These are phyloP conservation scores for Tetrahymena malaccensis DNA, from an alignment of 73 alveolate species.

Conservation along the genomic window DNA sequence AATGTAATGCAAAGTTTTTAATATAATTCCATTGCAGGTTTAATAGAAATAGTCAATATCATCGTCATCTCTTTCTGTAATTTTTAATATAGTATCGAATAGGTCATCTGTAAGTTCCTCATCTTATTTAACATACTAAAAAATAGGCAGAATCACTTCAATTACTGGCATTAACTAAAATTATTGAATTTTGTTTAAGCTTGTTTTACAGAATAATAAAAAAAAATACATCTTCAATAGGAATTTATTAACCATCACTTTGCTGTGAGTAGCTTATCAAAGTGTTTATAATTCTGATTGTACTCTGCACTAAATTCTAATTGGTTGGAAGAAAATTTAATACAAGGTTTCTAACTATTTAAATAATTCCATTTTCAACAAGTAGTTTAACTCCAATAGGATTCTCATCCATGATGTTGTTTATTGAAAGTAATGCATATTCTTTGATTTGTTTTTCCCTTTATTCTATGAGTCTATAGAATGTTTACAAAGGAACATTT, in stretches of 20 bases:
- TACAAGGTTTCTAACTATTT: neutral
- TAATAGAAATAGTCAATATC: neutral
- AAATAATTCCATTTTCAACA: neutral
- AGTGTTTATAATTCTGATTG: neutral
- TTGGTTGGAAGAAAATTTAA: neutral
- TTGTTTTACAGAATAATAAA: no score
- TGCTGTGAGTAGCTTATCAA: neutral
- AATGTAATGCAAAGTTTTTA: neutral
- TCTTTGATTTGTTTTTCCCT: neutral
- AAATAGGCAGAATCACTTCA: neutral
- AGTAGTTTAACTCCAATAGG: neutral
- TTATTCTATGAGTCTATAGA: neutral
- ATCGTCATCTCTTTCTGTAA: neutral
- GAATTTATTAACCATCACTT: neutral
- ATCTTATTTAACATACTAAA: neutral
- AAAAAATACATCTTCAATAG: neutral
- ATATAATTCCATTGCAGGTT: neutral
- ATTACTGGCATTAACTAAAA: neutral
- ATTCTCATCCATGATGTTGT: neutral
- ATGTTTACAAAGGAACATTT: neutral
- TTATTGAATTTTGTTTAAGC: neutral
- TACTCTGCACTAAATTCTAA: neutral
- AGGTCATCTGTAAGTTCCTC: neutral
- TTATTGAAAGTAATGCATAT: neutral
- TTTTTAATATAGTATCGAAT: neutral